Evolutionary conservation across 805 yeast genomes (phyloP), one percentile per base, ranked within the genome.

Genomic region (Ogataea naganishii): DNA sequence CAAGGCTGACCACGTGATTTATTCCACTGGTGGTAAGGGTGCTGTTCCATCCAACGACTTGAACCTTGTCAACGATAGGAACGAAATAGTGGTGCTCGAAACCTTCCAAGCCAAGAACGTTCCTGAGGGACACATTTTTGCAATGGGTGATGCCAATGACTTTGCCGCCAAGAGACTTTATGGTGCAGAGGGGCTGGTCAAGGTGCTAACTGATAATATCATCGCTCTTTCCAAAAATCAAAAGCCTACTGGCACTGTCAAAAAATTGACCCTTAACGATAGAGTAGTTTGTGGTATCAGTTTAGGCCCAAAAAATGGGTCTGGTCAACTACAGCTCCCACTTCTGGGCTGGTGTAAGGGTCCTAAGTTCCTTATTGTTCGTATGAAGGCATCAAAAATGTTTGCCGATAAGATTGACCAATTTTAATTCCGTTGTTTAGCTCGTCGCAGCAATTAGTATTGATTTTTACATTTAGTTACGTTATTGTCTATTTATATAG

Each of bases 61-160:
- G 4, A 27, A 15, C 9, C 24, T 41, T 21, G 29, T 31, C 14
- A 38, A 41, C 24, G 28, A 20, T n/a, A 30, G 27, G 9, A 36
- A 35, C 9, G 38, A 37, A 22, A 23, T 41, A 13, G 27, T 29
- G 7, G 40, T 49, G 10, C 22, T 40, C 8, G 40, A 40, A 6
- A 44, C 47, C 1, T 48, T 51, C 27, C 49, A 44, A 30, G 38
- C 43, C 2, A 23, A 18, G 11, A 43, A 36, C 3, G 29, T 31
- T 12, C 11, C 38, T 1, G 33, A 20, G 23, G 46, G 48, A n/a
- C 39, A 43, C 20, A 38, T 55, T 4, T 56, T 56, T 33, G 53
- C 60, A 3, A 41, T 56, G 29, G 63, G 62, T 10, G 62, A 58
- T 37, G 47, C 47, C n/a, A 32, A 38, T 10, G 40, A 44, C 32